Base-by-base conservation (phyloP, 257 asterid species). In the Nicotiana tabacum region DNA sequence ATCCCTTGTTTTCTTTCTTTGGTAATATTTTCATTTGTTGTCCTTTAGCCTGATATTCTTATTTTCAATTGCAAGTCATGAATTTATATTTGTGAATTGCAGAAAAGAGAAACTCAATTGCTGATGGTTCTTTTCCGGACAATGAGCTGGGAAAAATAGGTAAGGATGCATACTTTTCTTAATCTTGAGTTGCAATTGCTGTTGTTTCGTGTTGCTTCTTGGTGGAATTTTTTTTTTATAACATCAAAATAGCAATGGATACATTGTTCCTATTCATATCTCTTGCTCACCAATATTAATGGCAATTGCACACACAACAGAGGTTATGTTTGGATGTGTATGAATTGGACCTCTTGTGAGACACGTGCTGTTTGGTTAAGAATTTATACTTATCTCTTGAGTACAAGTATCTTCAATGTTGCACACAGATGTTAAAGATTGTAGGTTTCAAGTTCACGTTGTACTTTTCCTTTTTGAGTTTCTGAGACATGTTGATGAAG, bases 1-100 rank as follows among this genome's bases (percentile, higher is more conserved):
- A 53, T 70, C 76, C 76, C 32, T 81, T 81, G 78, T 81, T 81
- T 67, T 81, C 83, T 66, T 81, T 48, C 66, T 81, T 65, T 66
- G 83, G 83, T 81, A 66, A 81, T 65, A 62, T 21, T 13, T 48
- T 24, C 33, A 66, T 29, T 66, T 66, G 1, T 66, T 53, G 12
- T 18, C 78, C 77, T 65, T 69, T 53, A 4, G 48, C 66, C 78
- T 29, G 27, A 21, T 57, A 27, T 81, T 57, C 56, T n/a, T 53
- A 29, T 53, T 81, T 46, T 66, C 46, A 51, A 33, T 66, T 81
- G 46, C 83, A 51, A 66, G 46, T 66, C 33, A 57, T 81, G 83
- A 81, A 56, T 43, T 53, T 57, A 27, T 66, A 65, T 66, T 32
- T 66, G 66, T 30, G 48, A 18, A 53, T 30, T 66, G 78, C 83